Conservation (phyloP, 2,329 filamentous ascomycete genomes). For the Pestalotiopsis sp. region DNA sequence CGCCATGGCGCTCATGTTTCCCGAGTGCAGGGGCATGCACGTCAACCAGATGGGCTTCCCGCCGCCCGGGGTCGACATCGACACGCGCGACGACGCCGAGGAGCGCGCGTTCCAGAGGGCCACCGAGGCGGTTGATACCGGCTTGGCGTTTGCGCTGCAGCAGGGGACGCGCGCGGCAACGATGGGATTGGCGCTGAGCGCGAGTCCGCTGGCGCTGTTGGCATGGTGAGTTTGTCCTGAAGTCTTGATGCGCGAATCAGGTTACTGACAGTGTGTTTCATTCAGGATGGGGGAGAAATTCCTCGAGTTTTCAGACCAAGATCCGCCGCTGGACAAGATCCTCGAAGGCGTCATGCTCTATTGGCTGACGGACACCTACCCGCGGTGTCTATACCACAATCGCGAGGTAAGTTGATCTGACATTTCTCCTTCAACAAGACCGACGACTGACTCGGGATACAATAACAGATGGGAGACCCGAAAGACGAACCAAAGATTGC, state of each 20-base stretch:
- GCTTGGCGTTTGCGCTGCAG: constrained; percentile 50
- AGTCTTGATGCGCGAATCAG: not conserved
- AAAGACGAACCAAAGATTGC: not conserved
- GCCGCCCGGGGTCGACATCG: constrained; percentile 16
- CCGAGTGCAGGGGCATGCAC: constrained; percentile 49
- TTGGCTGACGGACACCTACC: constrained; percentile 55
- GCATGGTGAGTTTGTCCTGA: constrained; percentile 41
- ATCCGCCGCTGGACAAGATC: constrained; percentile 40
- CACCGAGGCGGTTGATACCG: constrained; percentile 40
- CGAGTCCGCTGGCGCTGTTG: constrained; percentile 58
- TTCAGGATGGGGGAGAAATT: constrained; percentile 58
- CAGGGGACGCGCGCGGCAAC: constrained; percentile 59
- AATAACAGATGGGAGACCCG: constrained; percentile 29
- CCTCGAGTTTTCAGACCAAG: constrained; percentile 52
- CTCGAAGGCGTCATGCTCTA: constrained; percentile 54
- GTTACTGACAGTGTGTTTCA: not conserved
- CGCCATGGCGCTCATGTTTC: constrained; percentile 40
- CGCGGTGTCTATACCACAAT: constrained; percentile 53
- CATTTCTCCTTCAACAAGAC: constrained; percentile 14
- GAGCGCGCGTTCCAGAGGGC: constrained; percentile 37
- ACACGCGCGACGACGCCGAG: constrained; percentile 34
- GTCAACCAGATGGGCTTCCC: constrained; percentile 16
- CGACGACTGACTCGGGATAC: not conserved
- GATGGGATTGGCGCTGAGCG: constrained; percentile 54
- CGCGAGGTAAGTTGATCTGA: constrained; percentile 27